Percentiles rank a stretch among this genome's conserved stretches.
Evolutionary conservation across 306 rosid species (phyloP).

Genomic region (Cercis canadensis): DNA sequence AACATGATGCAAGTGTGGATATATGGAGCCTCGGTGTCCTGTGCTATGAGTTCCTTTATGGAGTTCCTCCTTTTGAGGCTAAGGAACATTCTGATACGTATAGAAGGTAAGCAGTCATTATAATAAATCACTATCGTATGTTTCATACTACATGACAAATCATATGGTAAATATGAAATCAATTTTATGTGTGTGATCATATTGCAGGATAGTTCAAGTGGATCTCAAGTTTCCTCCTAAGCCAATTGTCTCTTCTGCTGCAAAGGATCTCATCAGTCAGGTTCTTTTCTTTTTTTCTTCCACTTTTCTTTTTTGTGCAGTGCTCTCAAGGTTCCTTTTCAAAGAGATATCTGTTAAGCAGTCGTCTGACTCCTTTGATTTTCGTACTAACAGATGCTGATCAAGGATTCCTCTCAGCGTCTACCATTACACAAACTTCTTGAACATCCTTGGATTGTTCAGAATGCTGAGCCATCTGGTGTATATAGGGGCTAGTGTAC

Average conservation of each 20-base stretch:
- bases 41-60: constrained; percentile 97
- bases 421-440: constrained; percentile 89
- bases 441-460: constrained; percentile 97
- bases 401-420: constrained; percentile 84
- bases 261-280: constrained; percentile 96
- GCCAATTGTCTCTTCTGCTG: constrained; percentile 88
- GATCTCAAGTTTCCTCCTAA: constrained; percentile 94
- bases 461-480: constrained; percentile 96
- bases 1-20: constrained; percentile 97
- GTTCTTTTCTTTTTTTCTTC: constrained; percentile 41
- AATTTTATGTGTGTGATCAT: constrained; percentile 4
- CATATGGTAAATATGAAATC: background rate
- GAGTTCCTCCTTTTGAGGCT: constrained; percentile 98
- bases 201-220: constrained; percentile 86
- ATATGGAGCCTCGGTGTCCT: constrained; percentile 98
- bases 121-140: too few species aligned
- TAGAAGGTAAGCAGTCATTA: constrained; percentile 86
- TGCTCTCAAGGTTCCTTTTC: constrained; percentile 2
- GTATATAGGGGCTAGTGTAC: constrained; percentile 62
- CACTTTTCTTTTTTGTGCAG: background rate
- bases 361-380: constrained; percentile 3
- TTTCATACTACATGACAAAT: background rate
- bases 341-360: constrained; percentile 10
- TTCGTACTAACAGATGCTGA: constrained; percentile 71
- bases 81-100: constrained; percentile 98